A percentile compares a stretch with the other conserved stretches of the same genome.
These are phyloP conservation scores for Strobilomyces dryophilus DNA, from an alignment of 768 basidiomycete genomes.

Conservation along the genomic window DNA sequence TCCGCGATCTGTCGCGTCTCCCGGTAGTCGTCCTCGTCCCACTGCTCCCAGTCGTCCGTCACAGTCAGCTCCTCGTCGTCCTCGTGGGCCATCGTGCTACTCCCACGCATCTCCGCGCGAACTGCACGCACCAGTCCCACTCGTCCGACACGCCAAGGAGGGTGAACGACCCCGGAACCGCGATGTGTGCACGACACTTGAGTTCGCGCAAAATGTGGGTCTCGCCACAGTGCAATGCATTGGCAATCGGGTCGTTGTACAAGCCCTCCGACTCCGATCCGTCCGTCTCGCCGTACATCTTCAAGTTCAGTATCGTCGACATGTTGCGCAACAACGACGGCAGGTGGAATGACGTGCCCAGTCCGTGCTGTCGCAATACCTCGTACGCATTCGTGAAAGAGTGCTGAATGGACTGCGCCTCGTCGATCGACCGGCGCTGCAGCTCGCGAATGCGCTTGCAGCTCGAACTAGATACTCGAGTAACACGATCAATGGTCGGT, in stretches of 20 bases:
- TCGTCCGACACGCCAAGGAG: conserved; percentile 53
- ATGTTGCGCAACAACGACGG: conserved; percentile 41
- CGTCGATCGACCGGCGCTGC: conserved; percentile 36
- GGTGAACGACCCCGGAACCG: conserved; percentile 45
- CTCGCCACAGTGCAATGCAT: conserved; percentile 35
- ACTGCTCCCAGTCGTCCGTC: conserved; percentile 18
- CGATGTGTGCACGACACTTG: conserved; percentile 49
- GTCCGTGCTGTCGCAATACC: conserved; percentile 40
- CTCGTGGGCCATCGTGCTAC: conserved; percentile 6
- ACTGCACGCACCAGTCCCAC: conserved; percentile 38
- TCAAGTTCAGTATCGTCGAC: conserved; percentile 29
- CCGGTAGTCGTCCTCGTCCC: conserved; percentile 26
- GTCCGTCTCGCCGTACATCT: conserved; percentile 11
- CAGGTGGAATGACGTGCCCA: conserved; percentile 44
- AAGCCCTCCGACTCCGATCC: conserved; percentile 4
- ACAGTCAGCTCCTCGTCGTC: conserved; percentile 28
- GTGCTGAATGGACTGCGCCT: conserved; percentile 31
- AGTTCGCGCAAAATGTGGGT: conserved; percentile 48
- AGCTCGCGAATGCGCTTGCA: conserved; percentile 31
- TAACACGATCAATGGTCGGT: conserved; percentile 46
- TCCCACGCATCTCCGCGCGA: conserved; percentile 29
- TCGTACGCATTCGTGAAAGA: conserved; percentile 36
- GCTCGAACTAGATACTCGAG: conserved; percentile 42
- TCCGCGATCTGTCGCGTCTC: conserved; percentile 27
- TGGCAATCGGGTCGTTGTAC: conserved; percentile 35